Percentiles rank a stretch among this genome's conserved stretches.
These are phyloP conservation scores for Diaporthe citri DNA, from an alignment of 2,329 filamentous ascomycete genomes.

Conservation along the genomic window DNA sequence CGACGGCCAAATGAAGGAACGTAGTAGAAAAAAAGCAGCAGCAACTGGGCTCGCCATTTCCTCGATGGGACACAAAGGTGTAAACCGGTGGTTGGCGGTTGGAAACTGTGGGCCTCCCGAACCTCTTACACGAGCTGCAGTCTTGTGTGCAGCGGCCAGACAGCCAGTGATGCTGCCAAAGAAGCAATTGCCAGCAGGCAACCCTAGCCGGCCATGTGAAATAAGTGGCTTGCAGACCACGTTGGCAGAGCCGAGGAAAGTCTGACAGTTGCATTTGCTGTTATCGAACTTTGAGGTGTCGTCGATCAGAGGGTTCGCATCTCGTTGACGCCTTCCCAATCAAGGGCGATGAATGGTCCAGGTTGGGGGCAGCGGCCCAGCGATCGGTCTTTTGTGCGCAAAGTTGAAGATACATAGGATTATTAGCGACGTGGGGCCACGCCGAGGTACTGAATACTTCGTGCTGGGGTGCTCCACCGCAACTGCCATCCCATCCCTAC, in stretches of 20 bases:
- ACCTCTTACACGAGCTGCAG: constrained; percentile 18
- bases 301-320: constrained; percentile 30
- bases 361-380: constrained; percentile 14
- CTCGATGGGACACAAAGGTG: constrained; percentile 4
- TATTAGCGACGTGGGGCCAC: fast-evolving
- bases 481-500: constrained; percentile 42
- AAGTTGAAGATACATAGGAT: neutral
- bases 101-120: neutral
- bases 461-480: neutral
- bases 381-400: neutral
- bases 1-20: neutral
- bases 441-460: neutral
- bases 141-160: constrained; percentile 11
- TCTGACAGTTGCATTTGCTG: constrained; percentile 23
- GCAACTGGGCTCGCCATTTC: neutral
- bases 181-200: neutral
- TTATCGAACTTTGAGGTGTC: neutral
- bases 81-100: constrained; percentile 26
- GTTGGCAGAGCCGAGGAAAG: neutral
- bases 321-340: constrained; percentile 22
- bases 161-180: constrained; percentile 1
- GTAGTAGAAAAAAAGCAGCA: neutral
- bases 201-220: constrained; percentile 1
- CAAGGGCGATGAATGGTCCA: neutral
- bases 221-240: constrained; percentile 26